These are phyloP conservation scores for Alnus rubra DNA, from an alignment of 306 rosid genomes.

Conservation along the genomic window DNA sequence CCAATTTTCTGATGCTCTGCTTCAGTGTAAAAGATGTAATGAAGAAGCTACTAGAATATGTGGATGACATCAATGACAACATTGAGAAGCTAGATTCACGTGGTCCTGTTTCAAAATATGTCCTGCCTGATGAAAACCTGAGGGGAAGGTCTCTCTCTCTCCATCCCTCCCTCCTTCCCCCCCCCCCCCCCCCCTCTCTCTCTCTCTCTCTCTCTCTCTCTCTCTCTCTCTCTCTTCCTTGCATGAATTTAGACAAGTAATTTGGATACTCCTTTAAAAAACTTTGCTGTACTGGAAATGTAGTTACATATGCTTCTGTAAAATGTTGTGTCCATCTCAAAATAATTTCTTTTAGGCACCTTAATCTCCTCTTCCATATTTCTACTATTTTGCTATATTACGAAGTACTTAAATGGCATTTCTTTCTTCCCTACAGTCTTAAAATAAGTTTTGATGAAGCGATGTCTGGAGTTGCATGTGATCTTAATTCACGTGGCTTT, in stretches of 20 bases:
- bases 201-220: neutral
- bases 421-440: constrained; percentile 54
- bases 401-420: constrained; percentile 1
- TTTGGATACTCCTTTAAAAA: neutral
- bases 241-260: constrained; percentile 15
- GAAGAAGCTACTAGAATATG: constrained; percentile 68
- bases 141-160: constrained; percentile 76
- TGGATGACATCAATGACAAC: constrained; percentile 68
- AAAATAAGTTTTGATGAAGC: constrained; percentile 66
- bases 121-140: constrained; percentile 65
- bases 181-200: no score
- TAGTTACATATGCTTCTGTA: neutral
- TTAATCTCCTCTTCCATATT: neutral
- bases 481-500: constrained; percentile 79
- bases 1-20: constrained; percentile 19
- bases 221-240: constrained; percentile 10
- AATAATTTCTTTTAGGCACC: neutral
- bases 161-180: neutral
- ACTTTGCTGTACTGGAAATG: constrained; percentile 17
- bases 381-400: neutral
- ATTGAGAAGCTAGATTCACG: constrained; percentile 64
- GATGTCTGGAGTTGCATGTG: constrained; percentile 82
- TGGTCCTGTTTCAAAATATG: constrained; percentile 92
- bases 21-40: constrained; percentile 74
- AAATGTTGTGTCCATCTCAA: neutral